Evolutionary conservation across 768 basidiomycete species (phyloP).

Genomic region (Agaricus subrufescens): DNA sequence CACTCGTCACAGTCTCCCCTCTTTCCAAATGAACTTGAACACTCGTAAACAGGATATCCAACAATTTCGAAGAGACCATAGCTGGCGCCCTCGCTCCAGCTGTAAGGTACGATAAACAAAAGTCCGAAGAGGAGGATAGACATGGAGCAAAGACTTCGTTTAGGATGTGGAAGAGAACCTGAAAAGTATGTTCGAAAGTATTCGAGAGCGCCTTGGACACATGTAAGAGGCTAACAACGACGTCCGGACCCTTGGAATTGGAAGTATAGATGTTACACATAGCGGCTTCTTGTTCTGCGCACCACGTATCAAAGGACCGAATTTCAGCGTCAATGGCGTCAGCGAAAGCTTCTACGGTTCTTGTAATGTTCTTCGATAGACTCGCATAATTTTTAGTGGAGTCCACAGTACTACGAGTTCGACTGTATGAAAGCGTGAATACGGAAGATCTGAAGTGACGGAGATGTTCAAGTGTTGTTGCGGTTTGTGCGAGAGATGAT

Average conservation of each 20-base stretch:
- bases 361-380: slow-evolving; percentile 28
- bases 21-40: slow-evolving; percentile 57
- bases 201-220: slow-evolving; percentile 57
- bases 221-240: slow-evolving; percentile 63
- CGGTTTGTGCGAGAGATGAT: slow-evolving; percentile 48
- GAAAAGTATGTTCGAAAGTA: slow-evolving; percentile 53
- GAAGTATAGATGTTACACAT: slow-evolving; percentile 42
- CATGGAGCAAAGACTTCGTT: slow-evolving; percentile 26
- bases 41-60: slow-evolving; percentile 57
- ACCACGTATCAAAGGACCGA: slow-evolving; percentile 61
- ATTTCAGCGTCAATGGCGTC: slow-evolving; percentile 67
- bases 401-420: slow-evolving; percentile 10
- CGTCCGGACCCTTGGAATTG: background rate
- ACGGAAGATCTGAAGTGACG: slow-evolving; percentile 54
- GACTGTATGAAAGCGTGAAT: slow-evolving; percentile 28
- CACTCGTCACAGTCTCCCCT: slow-evolving; percentile 48
- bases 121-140: slow-evolving; percentile 17
- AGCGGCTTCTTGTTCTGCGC: slow-evolving; percentile 59
- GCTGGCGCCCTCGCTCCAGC: slow-evolving; percentile 38
- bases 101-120: slow-evolving; percentile 17
- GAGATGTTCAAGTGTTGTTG: slow-evolving; percentile 59
- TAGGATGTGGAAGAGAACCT: slow-evolving; percentile 49
- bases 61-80: slow-evolving; percentile 47
- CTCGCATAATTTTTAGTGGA: slow-evolving; percentile 9
- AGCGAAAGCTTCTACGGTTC: slow-evolving; percentile 78